These are phyloP conservation scores for Atractiella rhizophila DNA, from an alignment of 768 basidiomycete genomes.

Conservation along the genomic window DNA sequence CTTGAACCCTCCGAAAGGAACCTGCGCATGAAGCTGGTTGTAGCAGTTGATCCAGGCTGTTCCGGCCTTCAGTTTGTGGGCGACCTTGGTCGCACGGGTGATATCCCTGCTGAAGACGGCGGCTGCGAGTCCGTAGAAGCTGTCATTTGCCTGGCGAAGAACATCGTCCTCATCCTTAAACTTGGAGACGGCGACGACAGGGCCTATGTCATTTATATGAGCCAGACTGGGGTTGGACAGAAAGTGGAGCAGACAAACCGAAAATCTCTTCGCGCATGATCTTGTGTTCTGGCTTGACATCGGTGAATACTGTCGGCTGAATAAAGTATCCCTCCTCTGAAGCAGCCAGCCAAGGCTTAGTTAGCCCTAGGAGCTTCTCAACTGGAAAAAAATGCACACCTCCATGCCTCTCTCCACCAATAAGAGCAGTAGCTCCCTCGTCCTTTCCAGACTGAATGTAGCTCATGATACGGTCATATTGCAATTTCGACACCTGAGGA, in stretches of 20 bases:
- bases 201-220: slow-evolving; percentile 47
- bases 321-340: slow-evolving; percentile 6
- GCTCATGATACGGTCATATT: slow-evolving; percentile 42
- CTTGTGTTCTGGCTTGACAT: slow-evolving; percentile 41
- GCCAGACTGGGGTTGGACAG: no score
- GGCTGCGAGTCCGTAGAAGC: slow-evolving; percentile 36
- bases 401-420: slow-evolving; percentile 39
- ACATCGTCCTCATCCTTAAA: slow-evolving; percentile 30
- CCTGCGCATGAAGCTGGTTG: slow-evolving; percentile 19
- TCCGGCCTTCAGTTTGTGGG: slow-evolving; percentile 53
- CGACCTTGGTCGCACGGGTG: slow-evolving; percentile 43
- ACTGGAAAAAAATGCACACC: slow-evolving; percentile 37
- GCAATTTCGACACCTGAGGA: slow-evolving; percentile 47
- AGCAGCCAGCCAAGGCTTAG: neutral
- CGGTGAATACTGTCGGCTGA: slow-evolving; percentile 33
- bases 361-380: no score
- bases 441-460: slow-evolving; percentile 53
- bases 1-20: slow-evolving; percentile 27
- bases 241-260: slow-evolving; percentile 1
- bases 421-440: slow-evolving; percentile 40
- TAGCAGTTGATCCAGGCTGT: slow-evolving; percentile 33
- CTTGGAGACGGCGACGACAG: slow-evolving; percentile 48
- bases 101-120: slow-evolving; percentile 63
- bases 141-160: slow-evolving; percentile 45
- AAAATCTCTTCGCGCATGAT: slow-evolving; percentile 31